Evolutionary conservation across 2,329 filamentous ascomycete species (phyloP), one percentile per base, ranked within the genome.

Genomic region (Elsinoe fawcettii): DNA sequence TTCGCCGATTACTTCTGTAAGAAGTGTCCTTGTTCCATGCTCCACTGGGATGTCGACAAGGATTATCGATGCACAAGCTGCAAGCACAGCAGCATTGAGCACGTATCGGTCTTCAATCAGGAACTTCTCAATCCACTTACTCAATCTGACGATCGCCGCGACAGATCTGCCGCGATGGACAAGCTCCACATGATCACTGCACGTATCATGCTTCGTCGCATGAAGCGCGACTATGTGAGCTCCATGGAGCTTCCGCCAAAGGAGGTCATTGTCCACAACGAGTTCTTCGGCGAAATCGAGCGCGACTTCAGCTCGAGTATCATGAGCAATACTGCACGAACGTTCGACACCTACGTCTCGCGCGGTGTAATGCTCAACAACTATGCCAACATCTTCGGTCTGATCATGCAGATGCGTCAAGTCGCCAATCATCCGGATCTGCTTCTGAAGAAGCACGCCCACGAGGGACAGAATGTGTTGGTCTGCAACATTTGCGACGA

Each of bases 331-430:
- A 87, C 88, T 6, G 82, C 86, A 59, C 86, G 93, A 60, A 85
- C 90, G 65, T 99, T 97, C 63, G 89, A 97, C 67, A 97, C 91
- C 0, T 99, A 97, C 63, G 93, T 97, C 36, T 87, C 90, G 16
- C 88, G 90, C 62, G 91, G 90, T 75, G 92, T 97, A 18, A 83
- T 99, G 72, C 80, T 99, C 54, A 79, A 97, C 77, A 96, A 96
- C 69, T 97, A 97, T 65, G 93, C 93, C 75, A 99, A 99, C 70
- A 97, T 99, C 63, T 99, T 99, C 66, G 92, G 91, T 67, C 80
- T 99, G 57, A 96, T 99, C 67, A 97, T 97, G 90, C 91, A 96
- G 71, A 97, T 99, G 92, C 87, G 93, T 57, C 93, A 99, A 74
- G 89, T 96, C 23, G 90, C 93, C 6, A 93, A 99, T 63, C 93